A percentile compares a stretch with the other conserved stretches of the same genome.
phyloP scores from a whole-genome alignment of 176 grass and related monocot species.

The Calamus simplicifolius region DNA sequence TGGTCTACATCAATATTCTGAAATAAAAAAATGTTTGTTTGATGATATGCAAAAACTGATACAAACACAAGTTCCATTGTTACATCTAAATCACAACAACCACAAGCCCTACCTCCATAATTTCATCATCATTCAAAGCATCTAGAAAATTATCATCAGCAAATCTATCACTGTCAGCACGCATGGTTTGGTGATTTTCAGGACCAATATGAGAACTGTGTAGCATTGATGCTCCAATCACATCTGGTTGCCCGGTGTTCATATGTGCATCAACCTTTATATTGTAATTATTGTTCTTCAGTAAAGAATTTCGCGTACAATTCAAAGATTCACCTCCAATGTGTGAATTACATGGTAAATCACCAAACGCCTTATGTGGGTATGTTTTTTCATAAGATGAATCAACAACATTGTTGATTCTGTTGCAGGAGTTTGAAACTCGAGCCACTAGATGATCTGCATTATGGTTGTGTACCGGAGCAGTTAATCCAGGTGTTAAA shows the following conservation, averaged over 20 bases:
- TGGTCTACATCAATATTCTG: constrained; percentile 86
- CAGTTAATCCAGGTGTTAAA: constrained; percentile 82
- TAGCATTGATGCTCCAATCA: constrained; percentile 15
- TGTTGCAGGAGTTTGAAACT: constrained; percentile 24
- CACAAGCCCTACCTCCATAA: constrained; percentile 53
- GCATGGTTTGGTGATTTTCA: constrained; percentile 4
- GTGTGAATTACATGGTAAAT: constrained; percentile 10
- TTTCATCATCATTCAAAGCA: constrained; percentile 65
- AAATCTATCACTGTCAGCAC: constrained; percentile 17
- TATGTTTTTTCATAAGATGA: constrained; percentile 22
- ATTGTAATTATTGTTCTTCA: constrained; percentile 10
- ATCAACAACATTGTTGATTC: constrained; percentile 21
- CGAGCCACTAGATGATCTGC: constrained; percentile 8
- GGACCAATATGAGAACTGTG: constrained; percentile 15
- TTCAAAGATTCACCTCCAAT: constrained; percentile 16
- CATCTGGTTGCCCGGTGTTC: constrained; percentile 17
- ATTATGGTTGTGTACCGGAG: constrained; percentile 27
- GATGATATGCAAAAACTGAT: neutral
- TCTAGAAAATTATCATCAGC: constrained; percentile 37
- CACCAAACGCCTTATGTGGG: neutral
- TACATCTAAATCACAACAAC: neutral
- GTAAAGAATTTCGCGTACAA: constrained; percentile 15
- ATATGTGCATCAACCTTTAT: constrained; percentile 13
- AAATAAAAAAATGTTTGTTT: constrained; percentile 20
- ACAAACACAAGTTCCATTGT: neutral